Evolutionary conservation across 352 stramenopile species (phyloP), one percentile per base, ranked within the genome.

Genomic region (Phytophthora foliorum): DNA sequence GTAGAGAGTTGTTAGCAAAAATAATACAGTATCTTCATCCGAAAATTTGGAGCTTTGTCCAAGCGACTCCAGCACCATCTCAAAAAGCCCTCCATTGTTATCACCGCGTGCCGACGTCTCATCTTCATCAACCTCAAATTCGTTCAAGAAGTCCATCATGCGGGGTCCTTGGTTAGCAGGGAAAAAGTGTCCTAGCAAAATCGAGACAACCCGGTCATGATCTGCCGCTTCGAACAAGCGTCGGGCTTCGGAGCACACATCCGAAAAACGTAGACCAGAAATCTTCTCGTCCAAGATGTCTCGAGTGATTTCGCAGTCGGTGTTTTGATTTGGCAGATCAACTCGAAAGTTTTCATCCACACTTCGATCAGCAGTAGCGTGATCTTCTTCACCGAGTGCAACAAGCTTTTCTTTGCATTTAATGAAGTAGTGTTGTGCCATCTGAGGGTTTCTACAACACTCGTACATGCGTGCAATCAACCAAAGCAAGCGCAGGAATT

Each of bases 111-210:
- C 19, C 42, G 50, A 14, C 8, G 25, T n/a, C 9, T 57, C 49
- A n/a, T 69, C 60, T 24, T 78, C 67, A 6, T 70, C 72, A n/a
- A 49, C 38, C 9, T 74, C 60, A 60, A 90, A 91, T 22, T 92
- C 84, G 2, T 82, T 70, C 6, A 92, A 56, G 16, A 92, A 72
- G 16, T 91, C 84, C 11, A 67, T 58, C 22, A 92, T 69, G 3
- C 84, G 81, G 8, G 79, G 66, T 16, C 49, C 44, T 36, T 90
- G 80, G 1, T 74, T 80, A 19, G 57, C 57, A 14, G 85, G 80
- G 32, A 91, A 91, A 32, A 90, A 91, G 49, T 91, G 75, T 1
- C 36, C 67, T 2, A 89, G 52, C 21, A 91, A 42, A 50, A 76
- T 42, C 0, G 64, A 72, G 10, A 87, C 57, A 7, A 84, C 80